Evolutionary conservation across 306 rosid genomes (phyloP), one percentile per base, ranked within the genome.

Genomic region (Corylus americana): DNA sequence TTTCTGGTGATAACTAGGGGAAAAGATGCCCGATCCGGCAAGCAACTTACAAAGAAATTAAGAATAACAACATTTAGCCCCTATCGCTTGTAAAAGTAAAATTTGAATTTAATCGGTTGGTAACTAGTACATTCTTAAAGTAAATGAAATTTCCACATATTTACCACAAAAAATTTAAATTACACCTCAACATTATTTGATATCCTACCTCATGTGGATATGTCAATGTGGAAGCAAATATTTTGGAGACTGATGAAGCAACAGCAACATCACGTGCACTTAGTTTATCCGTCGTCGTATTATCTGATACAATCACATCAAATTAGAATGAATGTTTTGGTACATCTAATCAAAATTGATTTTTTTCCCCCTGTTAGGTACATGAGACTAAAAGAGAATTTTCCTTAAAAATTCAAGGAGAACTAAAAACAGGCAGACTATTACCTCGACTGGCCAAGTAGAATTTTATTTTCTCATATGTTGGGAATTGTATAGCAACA

Each of bases 401-500:
- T 17, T 67, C 51, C 72, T 73, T 18, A 53, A 74, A 74, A 57
- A 42, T 51, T 66, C 47, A 50, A 29, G 69, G 31, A 74, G 8
- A 76, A 27, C 31, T 12, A 57, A 58, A 64, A 54, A 63, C 49
- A 71, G 83, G 70, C 9, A 66, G 66, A 80, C 71, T 70, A 61
- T 86, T 85, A 92, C 96, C 92, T 87, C 85, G 84, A 78, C 78
- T 82, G 42, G 96, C 97, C 83, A 93, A 80, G 79, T 93, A 85
- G 13, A 57, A 64, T 83, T 93, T 93, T 82, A 93, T 91, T 70
- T 78, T 88, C 86, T 93, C 97, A 7, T 93, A 93, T 27, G 91
- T 84, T 13, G 97, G 96, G 82, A 93, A 93, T 79, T 93, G 97
- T 81, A 93, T 91, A 58, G 97, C 96, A 50, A 93, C 97, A 77